phyloP scores from a whole-genome alignment of 768 basidiomycete species.

The Galerina sulciceps region DNA sequence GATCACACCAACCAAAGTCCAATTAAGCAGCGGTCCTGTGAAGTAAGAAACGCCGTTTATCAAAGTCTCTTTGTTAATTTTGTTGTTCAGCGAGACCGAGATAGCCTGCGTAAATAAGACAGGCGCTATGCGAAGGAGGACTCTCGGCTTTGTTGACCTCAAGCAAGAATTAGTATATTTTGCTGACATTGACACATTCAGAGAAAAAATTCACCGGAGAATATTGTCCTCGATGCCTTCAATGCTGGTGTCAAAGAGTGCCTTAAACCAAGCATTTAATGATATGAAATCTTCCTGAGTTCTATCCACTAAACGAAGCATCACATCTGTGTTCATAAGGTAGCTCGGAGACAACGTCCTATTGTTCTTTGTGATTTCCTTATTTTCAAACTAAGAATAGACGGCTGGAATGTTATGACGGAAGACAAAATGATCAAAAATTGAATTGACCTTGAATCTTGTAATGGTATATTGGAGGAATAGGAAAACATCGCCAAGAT shows the following conservation, averaged over 20 bases:
- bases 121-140: constrained; percentile 67
- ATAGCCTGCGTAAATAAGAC: constrained; percentile 72
- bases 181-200: background rate
- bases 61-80: constrained; percentile 70
- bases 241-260: constrained; percentile 74
- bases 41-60: constrained; percentile 82
- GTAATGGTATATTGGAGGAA: constrained; percentile 69
- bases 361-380: constrained; percentile 48
- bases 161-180: background rate
- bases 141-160: constrained; percentile 74
- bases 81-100: constrained; percentile 43
- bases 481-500: constrained; percentile 79
- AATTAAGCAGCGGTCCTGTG: constrained; percentile 70
- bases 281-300: constrained; percentile 45
- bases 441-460: constrained; percentile 60
- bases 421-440: background rate
- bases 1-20: constrained; percentile 80
- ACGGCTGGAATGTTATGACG: constrained; percentile 2
- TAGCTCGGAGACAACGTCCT: constrained; percentile 53
- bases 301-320: constrained; percentile 44
- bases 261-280: constrained; percentile 71
- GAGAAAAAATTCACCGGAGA: constrained; percentile 46
- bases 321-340: constrained; percentile 50
- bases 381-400: constrained; percentile 50
- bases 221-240: constrained; percentile 88